phyloP scores from a whole-genome alignment of 2,329 filamentous ascomycete genomes.

The Exophiala xenobiotica region DNA sequence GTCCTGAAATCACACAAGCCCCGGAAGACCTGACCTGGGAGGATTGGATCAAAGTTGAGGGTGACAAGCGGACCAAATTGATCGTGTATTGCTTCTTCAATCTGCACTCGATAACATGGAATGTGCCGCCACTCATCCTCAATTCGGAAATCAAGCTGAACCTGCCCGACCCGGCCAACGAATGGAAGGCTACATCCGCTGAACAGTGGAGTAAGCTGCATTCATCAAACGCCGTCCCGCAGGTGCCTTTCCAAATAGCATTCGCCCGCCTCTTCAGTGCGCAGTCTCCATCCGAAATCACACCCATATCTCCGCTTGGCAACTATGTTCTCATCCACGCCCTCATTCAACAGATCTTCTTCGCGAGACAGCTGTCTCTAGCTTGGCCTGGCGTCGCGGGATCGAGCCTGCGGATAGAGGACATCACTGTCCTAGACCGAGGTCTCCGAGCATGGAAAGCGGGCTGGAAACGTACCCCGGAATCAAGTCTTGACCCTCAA shows the following conservation, averaged over 20 bases:
- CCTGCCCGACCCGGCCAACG: conserved; percentile 54
- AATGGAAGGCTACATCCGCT: conserved; percentile 56
- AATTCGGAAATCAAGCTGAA: conserved; percentile 56
- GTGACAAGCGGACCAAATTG: conserved; percentile 55
- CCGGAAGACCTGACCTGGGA: conserved; percentile 49
- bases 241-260: conserved; percentile 44
- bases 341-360: conserved; percentile 56
- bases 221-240: conserved; percentile 22
- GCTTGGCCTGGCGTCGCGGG: conserved; percentile 45
- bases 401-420: conserved; percentile 45
- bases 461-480: conserved; percentile 53
- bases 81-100: conserved; percentile 60
- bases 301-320: conserved; percentile 49
- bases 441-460: conserved; percentile 53
- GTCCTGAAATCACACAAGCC: conserved; percentile 24
- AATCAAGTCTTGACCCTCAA: conserved; percentile 55
- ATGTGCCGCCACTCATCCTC: conserved; percentile 58
- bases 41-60: conserved; percentile 56
- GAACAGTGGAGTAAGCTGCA: conserved; percentile 48
- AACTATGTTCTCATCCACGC: conserved; percentile 57
- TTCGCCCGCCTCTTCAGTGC: conserved; percentile 47
- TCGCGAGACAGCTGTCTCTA: conserved; percentile 50
- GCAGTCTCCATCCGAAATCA: conserved; percentile 36
- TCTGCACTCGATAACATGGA: conserved; percentile 62
- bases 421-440: conserved; percentile 45